Percentiles rank a stretch among this genome's conserved stretches.
Conservation (phyloP, 495 filamentous ascomycete genomes). For the Alectoria sarmentosa region DNA sequence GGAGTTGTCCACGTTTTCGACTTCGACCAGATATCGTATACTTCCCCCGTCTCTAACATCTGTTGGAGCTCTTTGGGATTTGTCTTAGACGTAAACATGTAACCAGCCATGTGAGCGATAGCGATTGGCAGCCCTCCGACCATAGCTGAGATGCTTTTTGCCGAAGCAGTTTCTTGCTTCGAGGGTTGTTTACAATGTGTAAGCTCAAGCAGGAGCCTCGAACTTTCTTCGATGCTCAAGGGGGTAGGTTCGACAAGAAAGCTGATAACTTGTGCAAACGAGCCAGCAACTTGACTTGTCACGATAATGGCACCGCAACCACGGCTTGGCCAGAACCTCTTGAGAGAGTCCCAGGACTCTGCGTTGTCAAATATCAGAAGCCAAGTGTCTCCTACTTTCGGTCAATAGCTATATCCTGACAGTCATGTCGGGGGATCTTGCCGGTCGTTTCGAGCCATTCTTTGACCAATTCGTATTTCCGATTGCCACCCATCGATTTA, state of each 20-base stretch:
- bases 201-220: not conserved
- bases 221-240: not conserved
- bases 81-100: not conserved
- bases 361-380: constrained; percentile 1
- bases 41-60: not conserved
- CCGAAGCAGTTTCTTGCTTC: not conserved
- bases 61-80: not conserved
- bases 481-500: not conserved
- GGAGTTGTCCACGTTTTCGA: not conserved
- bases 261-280: not conserved
- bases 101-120: constrained; percentile 7
- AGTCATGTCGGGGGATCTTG: not conserved
- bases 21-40: not conserved
- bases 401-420: not conserved
- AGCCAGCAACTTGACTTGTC: not conserved
- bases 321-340: not conserved
- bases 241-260: not conserved
- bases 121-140: constrained; percentile 6
- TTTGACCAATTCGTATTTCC: not conserved
- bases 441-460: not conserved
- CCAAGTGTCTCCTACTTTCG: not conserved
- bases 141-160: not conserved
- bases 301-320: not conserved
- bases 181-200: not conserved
- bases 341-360: constrained; percentile 4